phyloP scores from a whole-genome alignment of 305 asterid species.

The Fraxinus velutina region DNA sequence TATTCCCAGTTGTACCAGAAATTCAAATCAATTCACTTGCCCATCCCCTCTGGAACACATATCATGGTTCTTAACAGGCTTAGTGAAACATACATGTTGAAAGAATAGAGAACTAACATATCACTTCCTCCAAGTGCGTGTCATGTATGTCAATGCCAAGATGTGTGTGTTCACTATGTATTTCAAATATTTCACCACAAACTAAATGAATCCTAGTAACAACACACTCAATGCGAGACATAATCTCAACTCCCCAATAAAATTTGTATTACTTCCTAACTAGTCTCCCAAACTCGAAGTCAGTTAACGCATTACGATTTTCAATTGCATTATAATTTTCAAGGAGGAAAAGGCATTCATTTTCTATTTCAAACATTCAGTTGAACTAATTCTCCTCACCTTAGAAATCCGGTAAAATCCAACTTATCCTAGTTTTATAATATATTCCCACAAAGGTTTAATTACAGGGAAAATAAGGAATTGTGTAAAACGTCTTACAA shows the following conservation, averaged over 20 bases:
- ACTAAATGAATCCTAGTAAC: background rate
- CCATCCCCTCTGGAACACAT: background rate
- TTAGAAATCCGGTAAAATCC: background rate
- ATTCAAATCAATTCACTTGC: background rate
- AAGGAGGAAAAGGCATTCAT: background rate
- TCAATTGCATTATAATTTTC: background rate
- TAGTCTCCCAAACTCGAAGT: background rate
- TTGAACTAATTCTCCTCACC: background rate
- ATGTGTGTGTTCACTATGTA: background rate
- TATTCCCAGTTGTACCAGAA: background rate
- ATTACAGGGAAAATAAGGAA: background rate
- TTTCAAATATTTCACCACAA: background rate
- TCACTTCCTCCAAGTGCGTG: background rate
- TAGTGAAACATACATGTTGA: background rate
- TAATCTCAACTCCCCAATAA: background rate
- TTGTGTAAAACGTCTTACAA: background rate
- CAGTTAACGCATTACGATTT: background rate
- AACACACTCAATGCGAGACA: background rate
- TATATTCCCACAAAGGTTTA: background rate
- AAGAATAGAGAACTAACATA: background rate
- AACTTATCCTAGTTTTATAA: background rate
- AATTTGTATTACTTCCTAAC: background rate
- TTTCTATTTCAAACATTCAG: background rate
- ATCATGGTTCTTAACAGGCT: background rate
- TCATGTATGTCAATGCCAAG: background rate